A percentile compares a stretch with the other conserved stretches of the same genome.
phyloP scores from a whole-genome alignment of 805 yeast species.

The Yarrowia hollandica region DNA sequence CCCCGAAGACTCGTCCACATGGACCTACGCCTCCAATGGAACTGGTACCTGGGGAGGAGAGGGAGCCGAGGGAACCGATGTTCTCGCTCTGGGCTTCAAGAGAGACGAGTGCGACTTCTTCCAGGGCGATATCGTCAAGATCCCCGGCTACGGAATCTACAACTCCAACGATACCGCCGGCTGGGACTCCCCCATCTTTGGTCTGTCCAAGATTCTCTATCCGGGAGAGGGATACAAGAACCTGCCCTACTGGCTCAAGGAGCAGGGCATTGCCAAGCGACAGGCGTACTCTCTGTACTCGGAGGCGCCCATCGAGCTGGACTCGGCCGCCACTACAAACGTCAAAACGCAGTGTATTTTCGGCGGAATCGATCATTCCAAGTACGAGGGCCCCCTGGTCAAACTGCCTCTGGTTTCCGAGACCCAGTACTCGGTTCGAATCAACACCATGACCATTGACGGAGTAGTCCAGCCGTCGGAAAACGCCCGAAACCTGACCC shows the following conservation, averaged over 20 bases:
- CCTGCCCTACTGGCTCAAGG: conserved; percentile 23
- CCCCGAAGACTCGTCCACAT: not conserved
- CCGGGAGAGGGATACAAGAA: conserved; percentile 23
- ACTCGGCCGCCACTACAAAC: conserved; percentile 2
- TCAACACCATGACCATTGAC: conserved; percentile 19
- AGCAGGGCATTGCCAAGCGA: conserved; percentile 3
- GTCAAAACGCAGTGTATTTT: conserved; percentile 8
- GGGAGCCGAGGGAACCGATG: conserved; percentile 21
- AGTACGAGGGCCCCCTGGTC: conserved; percentile 11
- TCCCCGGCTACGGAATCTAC: conserved; percentile 17
- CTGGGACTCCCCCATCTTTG: conserved; percentile 21
- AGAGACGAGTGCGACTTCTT: conserved; percentile 2
- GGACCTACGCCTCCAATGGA: not conserved
- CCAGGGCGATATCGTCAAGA: not conserved
- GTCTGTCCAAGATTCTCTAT: conserved; percentile 5
- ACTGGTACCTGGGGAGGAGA: conserved; percentile 22
- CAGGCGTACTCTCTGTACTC: conserved; percentile 12
- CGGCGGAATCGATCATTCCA: conserved; percentile 14
- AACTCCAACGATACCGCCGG: conserved; percentile 22
- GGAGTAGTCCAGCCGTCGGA: conserved; percentile 9
- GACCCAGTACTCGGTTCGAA: conserved; percentile 18
- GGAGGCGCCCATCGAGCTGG: conserved; percentile 20
- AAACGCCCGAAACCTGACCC: conserved; percentile 19
- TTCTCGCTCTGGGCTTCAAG: not conserved
- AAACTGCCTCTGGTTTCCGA: conserved; percentile 8